These are phyloP conservation scores for Malus hybrid DNA, from an alignment of 331 rosid species.

Conservation along the genomic window DNA sequence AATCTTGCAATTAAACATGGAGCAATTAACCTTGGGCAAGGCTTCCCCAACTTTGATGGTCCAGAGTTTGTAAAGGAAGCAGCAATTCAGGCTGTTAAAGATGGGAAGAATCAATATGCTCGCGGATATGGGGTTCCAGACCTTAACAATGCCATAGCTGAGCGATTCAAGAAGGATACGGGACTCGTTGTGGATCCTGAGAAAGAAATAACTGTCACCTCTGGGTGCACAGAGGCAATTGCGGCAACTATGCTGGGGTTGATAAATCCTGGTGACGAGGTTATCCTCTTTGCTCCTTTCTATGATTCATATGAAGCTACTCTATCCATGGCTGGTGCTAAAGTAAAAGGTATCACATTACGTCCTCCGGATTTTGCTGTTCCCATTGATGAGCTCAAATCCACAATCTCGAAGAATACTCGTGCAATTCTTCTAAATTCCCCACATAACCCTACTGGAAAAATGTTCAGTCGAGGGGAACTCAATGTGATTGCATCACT, in stretches of 20 bases:
- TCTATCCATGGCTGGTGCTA: constrained; percentile 94
- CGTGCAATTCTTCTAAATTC: constrained; percentile 74
- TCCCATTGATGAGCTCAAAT: constrained; percentile 65
- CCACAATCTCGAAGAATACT: constrained; percentile 59
- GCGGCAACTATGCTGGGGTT: constrained; percentile 84
- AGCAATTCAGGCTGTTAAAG: constrained; percentile 75
- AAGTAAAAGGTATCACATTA: constrained; percentile 56
- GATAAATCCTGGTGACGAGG: constrained; percentile 96
- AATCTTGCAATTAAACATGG: constrained; percentile 71
- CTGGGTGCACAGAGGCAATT: constrained; percentile 94
- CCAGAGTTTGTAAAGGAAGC: constrained; percentile 97
- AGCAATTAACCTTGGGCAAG: constrained; percentile 95
- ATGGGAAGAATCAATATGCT: constrained; percentile 91
- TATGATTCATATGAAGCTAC: constrained; percentile 92
- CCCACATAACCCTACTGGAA: constrained; percentile 92
- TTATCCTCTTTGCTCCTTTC: constrained; percentile 85
- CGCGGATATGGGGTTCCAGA: constrained; percentile 80
- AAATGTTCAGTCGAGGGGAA: constrained; percentile 77
- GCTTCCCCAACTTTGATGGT: constrained; percentile 96
- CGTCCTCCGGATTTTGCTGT: constrained; percentile 74
- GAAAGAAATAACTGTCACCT: constrained; percentile 76
- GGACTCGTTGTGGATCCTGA: constrained; percentile 77
- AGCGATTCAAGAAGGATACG: constrained; percentile 74
- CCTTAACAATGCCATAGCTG: constrained; percentile 70
- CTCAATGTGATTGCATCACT: constrained; percentile 66